Conservation (phyloP, 768 basidiomycete species). For the Trametes cinnabarina region DNA sequence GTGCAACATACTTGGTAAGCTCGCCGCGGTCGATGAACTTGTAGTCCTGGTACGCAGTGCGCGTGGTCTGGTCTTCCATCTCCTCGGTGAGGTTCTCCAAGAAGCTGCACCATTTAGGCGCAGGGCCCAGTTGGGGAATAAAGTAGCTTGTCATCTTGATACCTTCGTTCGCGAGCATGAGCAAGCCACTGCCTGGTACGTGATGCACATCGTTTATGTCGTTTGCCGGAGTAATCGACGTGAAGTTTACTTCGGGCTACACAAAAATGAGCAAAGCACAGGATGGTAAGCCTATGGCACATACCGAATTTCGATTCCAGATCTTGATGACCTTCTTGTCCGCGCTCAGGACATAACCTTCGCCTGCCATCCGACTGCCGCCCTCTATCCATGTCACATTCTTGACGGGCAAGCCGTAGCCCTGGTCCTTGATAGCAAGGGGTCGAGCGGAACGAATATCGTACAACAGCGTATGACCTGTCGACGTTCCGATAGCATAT, state of each 20-base stretch:
- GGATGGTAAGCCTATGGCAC: constrained; percentile 28
- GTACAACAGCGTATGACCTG: constrained; percentile 92
- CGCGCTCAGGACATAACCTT: constrained; percentile 85
- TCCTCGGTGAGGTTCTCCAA: constrained; percentile 98
- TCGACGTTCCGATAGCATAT: constrained; percentile 91
- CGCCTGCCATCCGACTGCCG: constrained; percentile 78
- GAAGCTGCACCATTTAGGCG: constrained; percentile 96
- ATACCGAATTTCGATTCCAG: constrained; percentile 84
- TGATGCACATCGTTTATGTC: constrained; percentile 92
- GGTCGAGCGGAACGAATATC: constrained; percentile 84
- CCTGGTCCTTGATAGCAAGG: constrained; percentile 92
- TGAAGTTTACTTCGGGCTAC: constrained; percentile 83
- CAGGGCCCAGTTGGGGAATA: constrained; percentile 93
- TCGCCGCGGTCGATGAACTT: constrained; percentile 93
- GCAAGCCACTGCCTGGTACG: constrained; percentile 81
- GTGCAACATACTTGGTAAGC: constrained; percentile 70
- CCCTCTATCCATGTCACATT: constrained; percentile 88
- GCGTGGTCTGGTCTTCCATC: constrained; percentile 84
- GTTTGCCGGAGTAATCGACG: constrained; percentile 85
- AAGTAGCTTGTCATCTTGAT: constrained; percentile 94
- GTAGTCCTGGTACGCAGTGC: constrained; percentile 90
- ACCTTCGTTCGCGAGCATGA: constrained; percentile 95
- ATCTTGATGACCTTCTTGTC: constrained; percentile 98
- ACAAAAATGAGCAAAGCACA: not conserved
- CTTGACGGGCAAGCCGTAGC: constrained; percentile 89